phyloP scores from a whole-genome alignment of 2,329 filamentous ascomycete genomes.

The Fusarium equiseti region DNA sequence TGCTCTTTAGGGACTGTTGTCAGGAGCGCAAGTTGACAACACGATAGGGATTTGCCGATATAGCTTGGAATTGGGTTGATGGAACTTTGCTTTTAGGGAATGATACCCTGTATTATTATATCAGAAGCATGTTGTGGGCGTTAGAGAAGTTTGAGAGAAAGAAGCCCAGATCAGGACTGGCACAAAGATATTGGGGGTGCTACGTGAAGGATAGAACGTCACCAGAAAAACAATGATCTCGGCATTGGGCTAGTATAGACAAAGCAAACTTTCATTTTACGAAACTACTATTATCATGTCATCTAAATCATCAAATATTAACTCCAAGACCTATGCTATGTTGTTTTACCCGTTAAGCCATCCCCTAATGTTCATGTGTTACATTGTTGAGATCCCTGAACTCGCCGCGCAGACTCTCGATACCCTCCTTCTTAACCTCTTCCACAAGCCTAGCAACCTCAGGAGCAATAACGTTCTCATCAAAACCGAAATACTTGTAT shows the following conservation, averaged over 20 bases:
- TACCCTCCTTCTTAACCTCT: constrained; percentile 48
- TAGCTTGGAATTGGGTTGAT: neutral
- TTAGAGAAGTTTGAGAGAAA: neutral
- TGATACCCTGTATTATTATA: neutral
- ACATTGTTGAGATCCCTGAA: constrained; percentile 50
- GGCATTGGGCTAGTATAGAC: neutral
- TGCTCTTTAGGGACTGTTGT: neutral
- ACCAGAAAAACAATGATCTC: neutral
- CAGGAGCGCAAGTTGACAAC: neutral
- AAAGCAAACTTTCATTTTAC: constrained; percentile 20
- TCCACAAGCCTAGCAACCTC: constrained; percentile 52
- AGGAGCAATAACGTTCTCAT: constrained; percentile 57
- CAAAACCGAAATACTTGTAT: constrained; percentile 68
- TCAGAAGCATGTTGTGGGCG: neutral
- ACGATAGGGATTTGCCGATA: neutral
- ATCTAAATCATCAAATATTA: constrained; percentile 14
- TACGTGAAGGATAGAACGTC: neutral
- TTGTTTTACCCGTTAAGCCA: neutral
- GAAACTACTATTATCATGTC: constrained; percentile 13
- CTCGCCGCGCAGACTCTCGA: constrained; percentile 49
- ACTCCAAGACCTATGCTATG: constrained; percentile 21
- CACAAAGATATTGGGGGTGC: neutral
- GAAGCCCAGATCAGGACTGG: neutral
- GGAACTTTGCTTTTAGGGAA: neutral
- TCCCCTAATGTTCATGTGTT: constrained; percentile 39